Conservation (phyloP, 257 asterid genomes). For the Plantago elongata region DNA sequence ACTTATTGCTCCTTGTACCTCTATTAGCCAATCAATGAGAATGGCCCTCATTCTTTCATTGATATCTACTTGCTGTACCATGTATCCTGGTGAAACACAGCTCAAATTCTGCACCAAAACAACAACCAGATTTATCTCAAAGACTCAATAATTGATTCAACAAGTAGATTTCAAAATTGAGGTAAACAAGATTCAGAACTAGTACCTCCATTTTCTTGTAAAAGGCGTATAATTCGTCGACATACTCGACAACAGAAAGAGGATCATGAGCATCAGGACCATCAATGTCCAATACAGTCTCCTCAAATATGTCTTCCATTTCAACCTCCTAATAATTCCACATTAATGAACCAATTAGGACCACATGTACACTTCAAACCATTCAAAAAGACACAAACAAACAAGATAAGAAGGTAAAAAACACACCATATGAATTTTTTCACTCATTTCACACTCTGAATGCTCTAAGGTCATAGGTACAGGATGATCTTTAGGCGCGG, state of each 20-base stretch:
- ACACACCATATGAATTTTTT: constrained; percentile 45
- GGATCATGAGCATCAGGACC: constrained; percentile 58
- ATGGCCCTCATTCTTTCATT: constrained; percentile 85
- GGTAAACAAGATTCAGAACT: neutral
- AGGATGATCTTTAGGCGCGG: constrained; percentile 44
- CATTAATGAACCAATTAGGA: too few species aligned
- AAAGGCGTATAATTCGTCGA: constrained; percentile 62
- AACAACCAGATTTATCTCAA: neutral
- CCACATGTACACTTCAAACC: too few species aligned
- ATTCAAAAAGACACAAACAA: neutral
- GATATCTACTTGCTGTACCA: constrained; percentile 73
- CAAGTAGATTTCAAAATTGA: too few species aligned
- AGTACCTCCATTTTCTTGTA: constrained; percentile 80
- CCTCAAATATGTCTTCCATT: constrained; percentile 88
- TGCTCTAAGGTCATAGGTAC: constrained; percentile 81
- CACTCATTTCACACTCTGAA: constrained; percentile 38
- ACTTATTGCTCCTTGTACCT: constrained; percentile 35
- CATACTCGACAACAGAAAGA: constrained; percentile 70
- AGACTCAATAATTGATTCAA: neutral
- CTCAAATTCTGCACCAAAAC: constrained; percentile 43
- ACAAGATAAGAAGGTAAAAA: neutral
- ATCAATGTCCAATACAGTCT: constrained; percentile 65
- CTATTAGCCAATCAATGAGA: constrained; percentile 89
- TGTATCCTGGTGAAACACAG: constrained; percentile 79
- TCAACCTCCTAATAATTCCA: constrained; percentile 56